Conservation (phyloP, 2,329 filamentous ascomycete species). For the Aureobasidium melanogenum region DNA sequence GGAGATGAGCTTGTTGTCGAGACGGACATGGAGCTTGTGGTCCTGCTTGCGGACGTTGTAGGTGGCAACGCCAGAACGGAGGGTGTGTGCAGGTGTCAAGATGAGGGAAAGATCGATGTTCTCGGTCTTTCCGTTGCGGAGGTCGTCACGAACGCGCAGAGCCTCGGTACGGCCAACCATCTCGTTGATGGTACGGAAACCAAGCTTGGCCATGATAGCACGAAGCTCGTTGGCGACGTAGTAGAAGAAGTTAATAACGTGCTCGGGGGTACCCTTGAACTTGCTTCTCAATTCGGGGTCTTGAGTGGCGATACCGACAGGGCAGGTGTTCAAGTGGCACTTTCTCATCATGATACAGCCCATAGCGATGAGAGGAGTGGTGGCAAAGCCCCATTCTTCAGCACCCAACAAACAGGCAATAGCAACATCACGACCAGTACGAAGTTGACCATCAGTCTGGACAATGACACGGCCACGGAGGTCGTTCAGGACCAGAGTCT, state of each 20-base stretch:
- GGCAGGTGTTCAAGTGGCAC: conserved; percentile 66
- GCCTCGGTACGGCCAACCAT: conserved; percentile 92
- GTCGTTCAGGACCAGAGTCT: conserved; percentile 91
- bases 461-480: conserved; percentile 91
- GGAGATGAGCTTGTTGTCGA: conserved; percentile 95
- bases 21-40: conserved; percentile 80
- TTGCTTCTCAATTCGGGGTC: conserved; percentile 92
- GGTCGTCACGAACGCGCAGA: conserved; percentile 77
- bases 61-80: conserved; percentile 86
- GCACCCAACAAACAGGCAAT: conserved; percentile 91
- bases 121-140: conserved; percentile 78
- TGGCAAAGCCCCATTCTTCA: conserved; percentile 97
- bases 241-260: conserved; percentile 99
- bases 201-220: conserved; percentile 92
- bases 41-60: conserved; percentile 99
- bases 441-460: conserved; percentile 89
- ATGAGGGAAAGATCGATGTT: conserved; percentile 92
- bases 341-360: conserved; percentile 90
- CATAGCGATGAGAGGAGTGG: conserved; percentile 90
- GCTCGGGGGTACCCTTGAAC: conserved; percentile 85
- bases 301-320: conserved; percentile 91
- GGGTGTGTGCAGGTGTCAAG: conserved; percentile 88
- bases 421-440: conserved; percentile 86
- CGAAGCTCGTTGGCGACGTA: conserved; percentile 93
- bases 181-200: conserved; percentile 91